phyloP scores from a whole-genome alignment of 2,329 filamentous ascomycete species.

The Fusarium drepaniforme region DNA sequence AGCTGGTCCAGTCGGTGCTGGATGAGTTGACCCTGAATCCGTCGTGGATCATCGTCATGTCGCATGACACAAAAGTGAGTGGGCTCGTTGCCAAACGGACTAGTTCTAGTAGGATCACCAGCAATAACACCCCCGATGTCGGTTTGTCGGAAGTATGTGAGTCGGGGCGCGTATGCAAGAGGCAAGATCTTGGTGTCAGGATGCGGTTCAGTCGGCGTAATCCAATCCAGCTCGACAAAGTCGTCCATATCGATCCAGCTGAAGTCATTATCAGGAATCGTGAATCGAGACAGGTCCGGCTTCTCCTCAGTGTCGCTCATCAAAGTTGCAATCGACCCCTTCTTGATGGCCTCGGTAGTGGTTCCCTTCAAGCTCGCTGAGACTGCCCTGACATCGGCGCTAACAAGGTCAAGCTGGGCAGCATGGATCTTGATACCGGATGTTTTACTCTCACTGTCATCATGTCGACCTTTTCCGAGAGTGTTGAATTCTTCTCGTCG shows the following conservation, averaged over 20 bases:
- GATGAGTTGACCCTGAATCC: slow-evolving; percentile 89
- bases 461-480: slow-evolving; percentile 79
- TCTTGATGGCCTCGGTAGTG: slow-evolving; percentile 80
- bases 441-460: slow-evolving; percentile 75
- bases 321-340: slow-evolving; percentile 63
- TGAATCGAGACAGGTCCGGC: slow-evolving; percentile 87
- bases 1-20: slow-evolving; percentile 83
- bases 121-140: slow-evolving; percentile 86
- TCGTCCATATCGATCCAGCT: slow-evolving; percentile 99
- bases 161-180: slow-evolving; percentile 89
- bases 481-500: slow-evolving; percentile 92
- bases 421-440: slow-evolving; percentile 97
- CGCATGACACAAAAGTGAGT: slow-evolving; percentile 98
- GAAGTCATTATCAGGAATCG: slow-evolving; percentile 93
- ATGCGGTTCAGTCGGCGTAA: slow-evolving; percentile 88
- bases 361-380: slow-evolving; percentile 91
- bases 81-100: slow-evolving; percentile 91
- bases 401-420: slow-evolving; percentile 90
- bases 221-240: slow-evolving; percentile 98
- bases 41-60: slow-evolving; percentile 86
- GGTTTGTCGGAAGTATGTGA: slow-evolving; percentile 97
- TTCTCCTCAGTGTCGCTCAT: slow-evolving; percentile 68
- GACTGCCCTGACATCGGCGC: slow-evolving; percentile 91
- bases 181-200: slow-evolving; percentile 95
- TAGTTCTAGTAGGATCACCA: slow-evolving; percentile 85